Conservation (phyloP, 129 eudicot species). For the Centrapalus pauciflorus region DNA sequence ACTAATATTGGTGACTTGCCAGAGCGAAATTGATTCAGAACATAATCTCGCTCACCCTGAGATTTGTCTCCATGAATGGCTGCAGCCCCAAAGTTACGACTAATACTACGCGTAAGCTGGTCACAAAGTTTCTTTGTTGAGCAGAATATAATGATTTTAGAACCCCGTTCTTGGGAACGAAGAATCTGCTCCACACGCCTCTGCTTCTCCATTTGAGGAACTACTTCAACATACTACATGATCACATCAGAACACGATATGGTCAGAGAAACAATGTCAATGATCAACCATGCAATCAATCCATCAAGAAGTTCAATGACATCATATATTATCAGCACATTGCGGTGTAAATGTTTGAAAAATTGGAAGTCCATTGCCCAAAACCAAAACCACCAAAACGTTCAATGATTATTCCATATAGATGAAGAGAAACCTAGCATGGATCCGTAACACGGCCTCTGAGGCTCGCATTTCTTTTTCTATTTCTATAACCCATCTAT, state of each 20-base stretch:
- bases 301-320: not conserved
- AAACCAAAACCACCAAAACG: not conserved
- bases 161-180: constrained; percentile 84
- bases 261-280: not conserved
- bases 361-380: not conserved
- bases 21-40: constrained; percentile 68
- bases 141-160: constrained; percentile 77
- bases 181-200: constrained; percentile 92
- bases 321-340: no score
- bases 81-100: constrained; percentile 84
- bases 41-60: constrained; percentile 85
- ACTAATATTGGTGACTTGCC: constrained; percentile 79
- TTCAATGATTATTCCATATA: not conserved
- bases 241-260: not conserved
- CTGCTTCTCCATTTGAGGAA: constrained; percentile 80
- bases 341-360: not conserved
- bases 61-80: constrained; percentile 96
- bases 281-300: not conserved
- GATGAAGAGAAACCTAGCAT: not conserved
- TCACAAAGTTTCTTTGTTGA: constrained; percentile 82
- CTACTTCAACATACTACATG: constrained; percentile 79
- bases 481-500: not conserved
- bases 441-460: not conserved
- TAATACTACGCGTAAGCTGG: constrained; percentile 68
- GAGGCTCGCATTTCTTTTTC: not conserved